phyloP scores from a whole-genome alignment of 1,284 basidiomycete species.

The Mrakiaceae sp. region DNA sequence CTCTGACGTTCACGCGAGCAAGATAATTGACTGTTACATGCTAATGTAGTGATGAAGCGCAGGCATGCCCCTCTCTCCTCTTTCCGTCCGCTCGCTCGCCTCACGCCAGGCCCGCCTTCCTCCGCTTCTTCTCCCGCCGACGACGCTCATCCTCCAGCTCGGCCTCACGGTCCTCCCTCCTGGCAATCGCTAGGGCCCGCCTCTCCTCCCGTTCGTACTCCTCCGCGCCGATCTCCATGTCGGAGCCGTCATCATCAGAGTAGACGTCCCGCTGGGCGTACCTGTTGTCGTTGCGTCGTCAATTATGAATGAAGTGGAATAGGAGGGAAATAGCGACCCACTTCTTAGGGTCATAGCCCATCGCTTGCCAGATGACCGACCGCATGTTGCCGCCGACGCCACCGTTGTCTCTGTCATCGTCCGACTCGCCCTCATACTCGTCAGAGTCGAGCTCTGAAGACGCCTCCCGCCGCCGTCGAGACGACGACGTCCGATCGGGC shows the following conservation, averaged over 20 bases:
- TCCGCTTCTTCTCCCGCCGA: conserved; percentile 12
- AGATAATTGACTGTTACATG: too few species aligned
- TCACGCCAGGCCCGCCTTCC: neutral
- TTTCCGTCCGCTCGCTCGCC: neutral
- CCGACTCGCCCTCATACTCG: neutral
- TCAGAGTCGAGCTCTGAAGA: neutral
- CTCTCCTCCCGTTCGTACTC: conserved; percentile 9
- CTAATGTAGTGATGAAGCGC: too few species aligned
- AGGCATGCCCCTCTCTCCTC: neutral
- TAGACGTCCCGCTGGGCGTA: conserved; percentile 12
- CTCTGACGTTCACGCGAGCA: too few species aligned
- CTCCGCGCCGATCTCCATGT: conserved; percentile 11
- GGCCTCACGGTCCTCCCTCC: conserved; percentile 8
- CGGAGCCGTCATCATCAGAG: conserved; percentile 8
- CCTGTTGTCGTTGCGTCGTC: neutral
- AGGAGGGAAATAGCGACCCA: neutral
- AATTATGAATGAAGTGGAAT: neutral
- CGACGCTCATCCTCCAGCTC: conserved; percentile 7
- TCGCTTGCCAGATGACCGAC: conserved; percentile 1
- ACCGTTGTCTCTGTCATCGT: neutral
- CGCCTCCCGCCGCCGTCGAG: too few species aligned
- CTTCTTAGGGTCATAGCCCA: neutral
- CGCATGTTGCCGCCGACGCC: neutral
- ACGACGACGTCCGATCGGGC: too few species aligned
- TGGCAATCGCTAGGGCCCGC: conserved; percentile 9